These are phyloP conservation scores for Cyberlindnera meyerae DNA, from an alignment of 805 yeast species.

Conservation along the genomic window DNA sequence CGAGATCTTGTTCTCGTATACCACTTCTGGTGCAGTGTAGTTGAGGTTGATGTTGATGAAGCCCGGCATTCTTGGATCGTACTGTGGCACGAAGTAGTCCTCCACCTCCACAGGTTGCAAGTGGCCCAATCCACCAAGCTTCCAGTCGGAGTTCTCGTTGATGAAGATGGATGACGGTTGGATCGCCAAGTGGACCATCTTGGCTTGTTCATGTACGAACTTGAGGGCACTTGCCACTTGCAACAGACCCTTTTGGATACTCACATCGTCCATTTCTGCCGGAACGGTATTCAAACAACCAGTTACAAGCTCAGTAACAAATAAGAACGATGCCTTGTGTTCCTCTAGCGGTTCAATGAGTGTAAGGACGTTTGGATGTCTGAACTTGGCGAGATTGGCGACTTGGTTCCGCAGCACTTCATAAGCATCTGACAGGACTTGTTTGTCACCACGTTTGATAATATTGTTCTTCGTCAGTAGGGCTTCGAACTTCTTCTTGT, in stretches of 20 bases:
- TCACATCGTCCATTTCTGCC: conserved; percentile 57
- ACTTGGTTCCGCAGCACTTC: conserved; percentile 65
- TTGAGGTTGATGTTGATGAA: conserved; percentile 68
- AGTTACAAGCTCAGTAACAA: conserved; percentile 79
- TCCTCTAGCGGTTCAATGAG: conserved; percentile 89
- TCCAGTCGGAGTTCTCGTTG: conserved; percentile 91
- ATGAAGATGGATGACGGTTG: conserved; percentile 75
- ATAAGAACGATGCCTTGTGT: conserved; percentile 66
- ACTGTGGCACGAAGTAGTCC: conserved; percentile 63
- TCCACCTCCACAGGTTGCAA: conserved; percentile 45
- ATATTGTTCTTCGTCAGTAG: conserved; percentile 47
- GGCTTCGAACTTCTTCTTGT: conserved; percentile 68
- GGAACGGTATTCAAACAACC: conserved; percentile 45
- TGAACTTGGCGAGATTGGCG: conserved; percentile 66
- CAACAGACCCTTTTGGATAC: conserved; percentile 76
- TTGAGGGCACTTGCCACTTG: conserved; percentile 75
- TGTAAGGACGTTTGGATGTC: conserved; percentile 84
- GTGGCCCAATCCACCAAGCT: conserved; percentile 69
- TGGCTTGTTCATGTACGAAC: conserved; percentile 75
- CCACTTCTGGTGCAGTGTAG: conserved; percentile 80
- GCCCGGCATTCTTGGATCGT: conserved; percentile 69
- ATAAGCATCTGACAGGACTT: conserved; percentile 54
- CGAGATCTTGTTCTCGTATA: conserved; percentile 58
- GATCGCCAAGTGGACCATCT: conserved; percentile 69
- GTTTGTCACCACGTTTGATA: conserved; percentile 43